phyloP scores from a whole-genome alignment of 352 stramenopile genomes.

The Phytophthora megakarya region DNA sequence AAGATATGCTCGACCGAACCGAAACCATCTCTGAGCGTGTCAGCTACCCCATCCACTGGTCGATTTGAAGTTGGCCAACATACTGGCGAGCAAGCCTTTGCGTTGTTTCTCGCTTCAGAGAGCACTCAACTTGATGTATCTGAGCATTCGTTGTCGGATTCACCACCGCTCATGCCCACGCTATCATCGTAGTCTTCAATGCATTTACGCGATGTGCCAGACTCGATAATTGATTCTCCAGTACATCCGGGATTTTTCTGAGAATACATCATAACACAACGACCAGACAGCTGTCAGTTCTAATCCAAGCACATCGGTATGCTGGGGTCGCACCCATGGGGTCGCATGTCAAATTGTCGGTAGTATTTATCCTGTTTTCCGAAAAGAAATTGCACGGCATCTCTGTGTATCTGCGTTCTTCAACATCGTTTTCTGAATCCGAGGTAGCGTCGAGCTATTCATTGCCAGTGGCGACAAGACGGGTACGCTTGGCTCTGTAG shows the following conservation, averaged over 20 bases:
- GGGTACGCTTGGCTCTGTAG: neutral
- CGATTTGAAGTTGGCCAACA: neutral
- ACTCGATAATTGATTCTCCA: constrained; percentile 16
- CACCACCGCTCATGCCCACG: neutral
- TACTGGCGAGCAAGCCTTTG: neutral
- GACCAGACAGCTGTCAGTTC: constrained; percentile 10
- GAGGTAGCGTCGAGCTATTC: neutral
- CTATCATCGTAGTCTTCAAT: neutral
- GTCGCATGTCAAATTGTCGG: constrained; percentile 2
- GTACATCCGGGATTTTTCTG: neutral
- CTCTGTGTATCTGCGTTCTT: constrained; percentile 1
- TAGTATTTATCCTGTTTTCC: no score
- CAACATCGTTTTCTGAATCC: neutral
- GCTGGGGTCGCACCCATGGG: constrained; percentile 6
- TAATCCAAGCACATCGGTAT: neutral
- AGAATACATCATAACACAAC: constrained; percentile 17
- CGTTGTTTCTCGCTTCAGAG: neutral
- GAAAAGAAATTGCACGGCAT: constrained; percentile 11
- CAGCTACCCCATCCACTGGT: constrained; percentile 4
- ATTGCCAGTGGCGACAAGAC: constrained; percentile 10
- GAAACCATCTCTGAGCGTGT: constrained; percentile 5
- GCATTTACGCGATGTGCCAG: neutral
- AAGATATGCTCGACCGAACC: constrained; percentile 8
- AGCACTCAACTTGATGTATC: neutral
- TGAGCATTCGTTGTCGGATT: constrained; percentile 1